phyloP scores from a whole-genome alignment of 2,329 filamentous ascomycete genomes.

The Zasmidium cellare region DNA sequence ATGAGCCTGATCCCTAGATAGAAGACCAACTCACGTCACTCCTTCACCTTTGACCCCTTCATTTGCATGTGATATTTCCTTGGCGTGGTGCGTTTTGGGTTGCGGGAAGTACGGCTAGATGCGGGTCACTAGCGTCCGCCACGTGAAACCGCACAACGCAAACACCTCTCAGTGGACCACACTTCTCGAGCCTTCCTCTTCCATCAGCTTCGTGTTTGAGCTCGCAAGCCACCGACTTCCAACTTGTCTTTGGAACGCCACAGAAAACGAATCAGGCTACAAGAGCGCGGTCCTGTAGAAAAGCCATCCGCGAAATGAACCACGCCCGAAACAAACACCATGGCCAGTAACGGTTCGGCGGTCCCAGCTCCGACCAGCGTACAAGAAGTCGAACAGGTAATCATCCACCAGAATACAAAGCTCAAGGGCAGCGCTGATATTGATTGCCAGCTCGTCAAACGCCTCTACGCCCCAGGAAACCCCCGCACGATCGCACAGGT shows the following conservation, averaged over 20 bases:
- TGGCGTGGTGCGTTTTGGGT: not conserved
- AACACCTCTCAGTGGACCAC: too few species aligned
- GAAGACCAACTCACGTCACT: slow-evolving; percentile 32
- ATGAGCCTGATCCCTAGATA: slow-evolving; percentile 16
- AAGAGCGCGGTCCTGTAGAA: too few species aligned
- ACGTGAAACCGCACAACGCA: too few species aligned
- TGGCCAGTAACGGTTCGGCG: slow-evolving; percentile 12
- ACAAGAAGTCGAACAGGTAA: slow-evolving; percentile 22
- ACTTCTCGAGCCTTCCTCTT: not conserved
- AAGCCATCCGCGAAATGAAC: not conserved
- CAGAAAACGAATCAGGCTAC: too few species aligned
- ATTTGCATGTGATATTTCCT: not conserved
- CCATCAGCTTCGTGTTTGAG: too few species aligned
- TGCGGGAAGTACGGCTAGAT: not conserved
- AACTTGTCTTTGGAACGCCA: too few species aligned
- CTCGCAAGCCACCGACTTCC: too few species aligned
- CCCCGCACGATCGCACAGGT: slow-evolving; percentile 52
- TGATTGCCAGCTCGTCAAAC: slow-evolving; percentile 43
- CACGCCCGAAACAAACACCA: not conserved
- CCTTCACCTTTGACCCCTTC: slow-evolving; percentile 1
- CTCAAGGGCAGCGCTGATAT: not conserved
- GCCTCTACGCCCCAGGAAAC: slow-evolving; percentile 50
- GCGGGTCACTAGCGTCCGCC: not conserved
- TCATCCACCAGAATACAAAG: not conserved
- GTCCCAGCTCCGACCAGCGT: slow-evolving; percentile 20